These are phyloP conservation scores for Vickermania spadyakhi DNA, from an alignment of 208 protist genomes.

Conservation along the genomic window DNA sequence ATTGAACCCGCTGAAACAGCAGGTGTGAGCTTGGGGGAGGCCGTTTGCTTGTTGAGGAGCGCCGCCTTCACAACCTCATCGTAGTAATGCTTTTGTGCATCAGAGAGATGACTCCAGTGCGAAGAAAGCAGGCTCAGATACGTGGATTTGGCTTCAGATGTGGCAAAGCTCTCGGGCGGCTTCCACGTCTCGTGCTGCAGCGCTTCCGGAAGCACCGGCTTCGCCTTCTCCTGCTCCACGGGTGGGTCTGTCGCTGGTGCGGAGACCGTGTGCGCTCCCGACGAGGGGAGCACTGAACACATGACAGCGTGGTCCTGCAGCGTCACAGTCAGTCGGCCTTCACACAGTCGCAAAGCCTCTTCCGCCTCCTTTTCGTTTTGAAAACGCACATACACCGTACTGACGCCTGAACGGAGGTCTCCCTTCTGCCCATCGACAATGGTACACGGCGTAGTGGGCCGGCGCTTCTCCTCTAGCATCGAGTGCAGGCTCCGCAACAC, in stretches of 20 bases:
- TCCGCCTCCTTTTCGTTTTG: constrained; percentile 19
- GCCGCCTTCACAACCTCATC: constrained; percentile 50
- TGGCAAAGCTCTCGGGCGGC: constrained; percentile 30
- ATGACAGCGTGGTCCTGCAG: neutral
- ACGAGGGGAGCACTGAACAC: neutral
- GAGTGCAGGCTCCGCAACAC: no score
- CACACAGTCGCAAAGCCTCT: constrained; percentile 34
- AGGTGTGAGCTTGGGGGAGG: no score
- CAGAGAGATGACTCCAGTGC: constrained; percentile 62
- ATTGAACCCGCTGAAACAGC: no score
- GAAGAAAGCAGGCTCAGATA: constrained; percentile 47
- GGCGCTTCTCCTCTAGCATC: no score
- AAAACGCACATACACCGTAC: constrained; percentile 1
- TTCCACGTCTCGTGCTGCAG: constrained; percentile 40
- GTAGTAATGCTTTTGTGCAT: constrained; percentile 69
- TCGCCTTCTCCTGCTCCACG: neutral
- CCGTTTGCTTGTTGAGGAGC: no score
- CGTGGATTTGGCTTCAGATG: constrained; percentile 26
- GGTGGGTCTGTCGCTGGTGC: neutral
- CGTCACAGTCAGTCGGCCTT: constrained; percentile 26
- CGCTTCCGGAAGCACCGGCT: constrained; percentile 11
- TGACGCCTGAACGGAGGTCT: constrained; percentile 8
- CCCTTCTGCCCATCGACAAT: no score
- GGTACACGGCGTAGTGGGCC: no score
- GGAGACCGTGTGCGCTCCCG: neutral